phyloP scores from a whole-genome alignment of 192 early-diverging fungal genomes.

The Podila clonocystis region DNA sequence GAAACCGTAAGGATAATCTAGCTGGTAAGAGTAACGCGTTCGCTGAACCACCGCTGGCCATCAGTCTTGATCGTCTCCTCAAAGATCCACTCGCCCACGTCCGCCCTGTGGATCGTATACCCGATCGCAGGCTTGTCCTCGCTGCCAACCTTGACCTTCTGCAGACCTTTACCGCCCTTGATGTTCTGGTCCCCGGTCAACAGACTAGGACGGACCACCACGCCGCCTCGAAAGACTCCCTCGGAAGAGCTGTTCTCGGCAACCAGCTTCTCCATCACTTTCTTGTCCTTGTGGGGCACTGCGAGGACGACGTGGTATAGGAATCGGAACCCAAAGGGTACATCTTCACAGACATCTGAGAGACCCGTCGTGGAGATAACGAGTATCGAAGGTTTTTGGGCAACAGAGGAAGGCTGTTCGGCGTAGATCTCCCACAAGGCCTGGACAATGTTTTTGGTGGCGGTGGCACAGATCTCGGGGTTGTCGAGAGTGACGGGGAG shows the following conservation, averaged over 20 bases:
- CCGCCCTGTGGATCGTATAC: conserved; percentile 14
- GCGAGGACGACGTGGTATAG: conserved; percentile 28
- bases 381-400: conserved; percentile 25
- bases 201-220: conserved; percentile 27
- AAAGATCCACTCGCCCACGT: conserved; percentile 46
- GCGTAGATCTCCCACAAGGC: conserved; percentile 26
- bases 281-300: conserved; percentile 47
- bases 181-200: conserved; percentile 25
- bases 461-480: too few species aligned
- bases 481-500: conserved; percentile 29
- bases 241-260: background rate
- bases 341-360: conserved; percentile 35
- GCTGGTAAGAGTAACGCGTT: conserved; percentile 13
- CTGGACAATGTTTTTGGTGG: conserved; percentile 4
- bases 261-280: conserved; percentile 27
- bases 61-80: conserved; percentile 20
- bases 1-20: background rate
- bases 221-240: conserved; percentile 18
- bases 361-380: conserved; percentile 37
- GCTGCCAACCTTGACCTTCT: conserved; percentile 25
- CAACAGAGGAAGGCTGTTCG: conserved; percentile 2
- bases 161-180: conserved; percentile 26
- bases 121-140: conserved; percentile 32
- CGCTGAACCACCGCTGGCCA: conserved; percentile 7
- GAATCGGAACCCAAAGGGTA: conserved; percentile 21